Conservation (phyloP, 1,284 basidiomycete species). For the Apiotrichum gamsii region DNA sequence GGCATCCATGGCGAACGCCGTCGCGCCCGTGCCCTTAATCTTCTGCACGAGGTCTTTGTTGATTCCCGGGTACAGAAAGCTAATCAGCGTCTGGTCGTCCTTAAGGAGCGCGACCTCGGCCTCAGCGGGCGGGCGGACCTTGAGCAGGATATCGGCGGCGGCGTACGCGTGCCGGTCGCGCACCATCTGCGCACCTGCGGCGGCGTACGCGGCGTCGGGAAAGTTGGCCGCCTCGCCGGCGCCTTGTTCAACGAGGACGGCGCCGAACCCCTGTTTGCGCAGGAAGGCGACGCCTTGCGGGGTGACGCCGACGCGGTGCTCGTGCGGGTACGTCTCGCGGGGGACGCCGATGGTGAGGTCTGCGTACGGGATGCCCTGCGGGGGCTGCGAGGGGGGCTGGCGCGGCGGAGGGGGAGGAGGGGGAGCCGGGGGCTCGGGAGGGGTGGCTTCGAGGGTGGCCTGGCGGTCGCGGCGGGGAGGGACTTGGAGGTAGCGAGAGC, state of each 20-base stretch:
- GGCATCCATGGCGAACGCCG: slow-evolving; percentile 74
- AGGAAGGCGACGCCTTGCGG: slow-evolving; percentile 66
- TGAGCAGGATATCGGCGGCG: slow-evolving; percentile 70
- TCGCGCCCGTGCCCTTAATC: slow-evolving; percentile 59
- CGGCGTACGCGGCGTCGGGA: slow-evolving; percentile 65
- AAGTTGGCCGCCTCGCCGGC: slow-evolving; percentile 70
- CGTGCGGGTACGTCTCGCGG: slow-evolving; percentile 64
- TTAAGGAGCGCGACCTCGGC: slow-evolving; percentile 57
- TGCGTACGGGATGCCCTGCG: slow-evolving; percentile 59
- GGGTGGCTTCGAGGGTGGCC: too few species aligned
- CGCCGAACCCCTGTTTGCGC: slow-evolving; percentile 70
- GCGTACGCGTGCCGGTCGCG: slow-evolving; percentile 48
- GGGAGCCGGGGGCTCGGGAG: too few species aligned
- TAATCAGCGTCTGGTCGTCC: slow-evolving; percentile 67
- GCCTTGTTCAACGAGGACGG: slow-evolving; percentile 63
- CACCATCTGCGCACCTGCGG: slow-evolving; percentile 64
- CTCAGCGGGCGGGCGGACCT: slow-evolving; percentile 62
- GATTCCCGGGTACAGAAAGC: slow-evolving; percentile 74
- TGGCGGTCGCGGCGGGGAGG: too few species aligned
- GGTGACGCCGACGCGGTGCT: slow-evolving; percentile 70
- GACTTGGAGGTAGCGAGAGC: too few species aligned
- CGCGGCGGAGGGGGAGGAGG: too few species aligned
- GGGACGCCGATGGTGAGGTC: slow-evolving; percentile 70
- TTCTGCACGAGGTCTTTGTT: slow-evolving; percentile 65
- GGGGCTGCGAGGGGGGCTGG: neutral